Evolutionary conservation across 768 basidiomycete genomes (phyloP).

Genomic region (Suillus weaverae): DNA sequence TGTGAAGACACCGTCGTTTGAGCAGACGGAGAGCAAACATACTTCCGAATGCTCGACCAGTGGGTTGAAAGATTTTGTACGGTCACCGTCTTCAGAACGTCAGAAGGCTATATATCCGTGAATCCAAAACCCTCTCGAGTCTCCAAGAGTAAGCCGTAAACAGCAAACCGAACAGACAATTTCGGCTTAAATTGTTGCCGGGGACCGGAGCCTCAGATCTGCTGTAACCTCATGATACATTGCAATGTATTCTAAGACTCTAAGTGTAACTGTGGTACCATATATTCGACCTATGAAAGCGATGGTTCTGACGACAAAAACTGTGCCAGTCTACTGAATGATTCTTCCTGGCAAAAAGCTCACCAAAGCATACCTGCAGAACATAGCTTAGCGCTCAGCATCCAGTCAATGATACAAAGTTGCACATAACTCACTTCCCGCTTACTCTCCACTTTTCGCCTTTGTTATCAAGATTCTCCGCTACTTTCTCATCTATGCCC

Average conservation of each 20-base stretch:
- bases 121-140: slow-evolving; percentile 57
- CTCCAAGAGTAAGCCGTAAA: slow-evolving; percentile 50
- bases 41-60: not conserved
- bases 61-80: not conserved
- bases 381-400: slow-evolving; percentile 12
- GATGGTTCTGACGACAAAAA: not conserved
- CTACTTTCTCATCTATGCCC: slow-evolving; percentile 68
- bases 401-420: not conserved
- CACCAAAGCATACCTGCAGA: slow-evolving; percentile 30
- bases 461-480: slow-evolving; percentile 62
- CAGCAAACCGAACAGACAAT: not conserved
- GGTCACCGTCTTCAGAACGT: not conserved
- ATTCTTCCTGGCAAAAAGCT: slow-evolving; percentile 27
- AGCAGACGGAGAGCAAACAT: not conserved
- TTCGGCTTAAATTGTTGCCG: not conserved
- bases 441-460: slow-evolving; percentile 76
- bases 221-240: not conserved
- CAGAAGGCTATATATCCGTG: not conserved
- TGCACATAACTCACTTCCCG: slow-evolving; percentile 57
- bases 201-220: not conserved
- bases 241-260: not conserved
- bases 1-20: not conserved
- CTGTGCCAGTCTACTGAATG: not conserved
- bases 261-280: not conserved
- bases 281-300: not conserved